phyloP scores from a whole-genome alignment of 768 basidiomycete species.

The Leccinum barrowsii region DNA sequence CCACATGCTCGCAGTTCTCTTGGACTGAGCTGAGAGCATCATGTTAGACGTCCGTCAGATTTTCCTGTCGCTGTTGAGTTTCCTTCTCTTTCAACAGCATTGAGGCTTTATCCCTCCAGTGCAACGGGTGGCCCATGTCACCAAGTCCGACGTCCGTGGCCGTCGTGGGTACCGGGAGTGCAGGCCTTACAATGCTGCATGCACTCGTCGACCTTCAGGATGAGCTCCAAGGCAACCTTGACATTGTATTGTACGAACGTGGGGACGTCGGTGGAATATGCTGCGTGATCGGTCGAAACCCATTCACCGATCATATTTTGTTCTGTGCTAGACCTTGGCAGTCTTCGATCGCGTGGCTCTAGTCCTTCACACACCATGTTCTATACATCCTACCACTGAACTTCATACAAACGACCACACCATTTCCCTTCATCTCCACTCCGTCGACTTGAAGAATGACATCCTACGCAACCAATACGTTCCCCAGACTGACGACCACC shows the following conservation, averaged over 20 bases:
- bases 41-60: constrained; percentile 13
- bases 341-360: constrained; percentile 7
- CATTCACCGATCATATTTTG: constrained; percentile 30
- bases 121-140: background rate
- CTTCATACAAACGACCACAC: too few relatives aligned
- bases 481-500: constrained; percentile 9
- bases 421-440: background rate
- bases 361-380: too few relatives aligned
- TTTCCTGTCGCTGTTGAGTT: constrained; percentile 5
- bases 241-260: constrained; percentile 52
- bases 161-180: constrained; percentile 56
- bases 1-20: background rate
- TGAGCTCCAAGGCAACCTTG: constrained; percentile 37
- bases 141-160: constrained; percentile 54
- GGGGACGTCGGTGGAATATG: constrained; percentile 54
- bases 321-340: constrained; percentile 15
- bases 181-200: constrained; percentile 51
- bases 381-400: too few relatives aligned
- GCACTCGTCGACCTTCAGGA: constrained; percentile 46
- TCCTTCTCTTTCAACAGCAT: constrained; percentile 4
- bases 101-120: background rate
- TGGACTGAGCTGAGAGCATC: background rate
- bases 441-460: background rate
- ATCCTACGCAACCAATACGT: background rate
- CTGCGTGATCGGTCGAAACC: constrained; percentile 24